Evolutionary conservation across 306 rosid genomes (phyloP).

Genomic region (Quercus berberidifolia): DNA sequence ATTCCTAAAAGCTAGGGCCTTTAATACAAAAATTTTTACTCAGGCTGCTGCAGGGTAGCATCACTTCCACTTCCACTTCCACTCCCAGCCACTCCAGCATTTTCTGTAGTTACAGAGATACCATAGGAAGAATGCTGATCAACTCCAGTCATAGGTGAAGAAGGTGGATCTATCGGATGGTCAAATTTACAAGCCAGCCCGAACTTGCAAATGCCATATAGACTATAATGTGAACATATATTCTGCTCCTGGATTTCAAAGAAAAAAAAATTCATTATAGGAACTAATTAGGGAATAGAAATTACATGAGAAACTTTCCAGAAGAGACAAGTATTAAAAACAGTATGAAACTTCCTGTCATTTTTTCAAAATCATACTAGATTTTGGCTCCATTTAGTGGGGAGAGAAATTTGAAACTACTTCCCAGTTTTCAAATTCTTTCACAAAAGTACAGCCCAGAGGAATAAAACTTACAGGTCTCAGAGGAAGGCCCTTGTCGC

Average conservation of each 20-base stretch:
- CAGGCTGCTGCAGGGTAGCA: slow-evolving; percentile 34
- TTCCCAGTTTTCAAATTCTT: background rate
- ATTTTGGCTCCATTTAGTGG: background rate
- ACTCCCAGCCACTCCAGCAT: slow-evolving; percentile 45
- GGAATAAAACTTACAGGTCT: slow-evolving; percentile 70
- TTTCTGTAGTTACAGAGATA: slow-evolving; percentile 33
- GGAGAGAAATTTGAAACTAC: background rate
- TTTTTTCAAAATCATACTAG: background rate
- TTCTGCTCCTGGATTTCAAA: slow-evolving; percentile 65
- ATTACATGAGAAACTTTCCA: background rate
- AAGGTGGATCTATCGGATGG: slow-evolving; percentile 43
- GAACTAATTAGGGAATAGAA: background rate
- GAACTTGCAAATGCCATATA: slow-evolving; percentile 87
- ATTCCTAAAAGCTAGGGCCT: slow-evolving; percentile 33
- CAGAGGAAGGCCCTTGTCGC: slow-evolving; percentile 90
- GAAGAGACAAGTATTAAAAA: background rate
- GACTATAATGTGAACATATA: slow-evolving; percentile 69
- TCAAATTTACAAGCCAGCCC: slow-evolving; percentile 92
- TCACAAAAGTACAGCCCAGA: slow-evolving; percentile 1
- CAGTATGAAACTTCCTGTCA: background rate
- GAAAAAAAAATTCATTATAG: slow-evolving; percentile 8
- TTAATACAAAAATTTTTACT: slow-evolving; percentile 29
- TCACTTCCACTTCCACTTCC: slow-evolving; percentile 42
- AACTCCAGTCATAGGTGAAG: slow-evolving; percentile 39
- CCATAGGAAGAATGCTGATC: slow-evolving; percentile 43